phyloP scores from a whole-genome alignment of 1,139 yeast species.

The Debaryomyces coudertii region DNA sequence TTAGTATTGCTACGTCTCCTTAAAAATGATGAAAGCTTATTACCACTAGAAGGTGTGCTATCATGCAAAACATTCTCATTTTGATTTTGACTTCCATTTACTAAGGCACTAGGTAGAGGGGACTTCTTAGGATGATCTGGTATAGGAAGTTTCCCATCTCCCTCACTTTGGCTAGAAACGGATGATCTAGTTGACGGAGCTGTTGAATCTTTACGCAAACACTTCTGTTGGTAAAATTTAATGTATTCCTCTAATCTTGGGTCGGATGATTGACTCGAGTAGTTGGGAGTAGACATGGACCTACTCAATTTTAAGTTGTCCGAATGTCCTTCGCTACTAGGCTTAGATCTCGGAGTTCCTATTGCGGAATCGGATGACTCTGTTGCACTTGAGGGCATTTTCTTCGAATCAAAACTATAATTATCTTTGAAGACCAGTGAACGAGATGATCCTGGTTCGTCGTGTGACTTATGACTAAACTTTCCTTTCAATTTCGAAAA shows the following conservation, averaged over 20 bases:
- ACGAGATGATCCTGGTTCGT: slow-evolving; percentile 10
- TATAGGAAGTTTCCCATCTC: slow-evolving; percentile 3
- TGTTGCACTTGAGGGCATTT: slow-evolving; percentile 1
- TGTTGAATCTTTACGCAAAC: slow-evolving; percentile 8
- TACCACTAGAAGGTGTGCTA: slow-evolving; percentile 18
- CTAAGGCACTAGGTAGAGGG: slow-evolving; percentile 52
- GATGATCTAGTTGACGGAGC: slow-evolving; percentile 22
- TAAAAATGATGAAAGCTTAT: slow-evolving; percentile 29
- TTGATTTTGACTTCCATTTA: slow-evolving; percentile 17
- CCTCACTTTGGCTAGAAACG: slow-evolving; percentile 13
- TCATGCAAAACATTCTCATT: not conserved
- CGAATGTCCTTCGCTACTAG: not conserved
- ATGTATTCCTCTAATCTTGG: slow-evolving; percentile 63
- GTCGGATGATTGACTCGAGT: slow-evolving; percentile 31
- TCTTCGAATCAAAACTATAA: slow-evolving; percentile 15
- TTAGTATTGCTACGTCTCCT: slow-evolving; percentile 24
- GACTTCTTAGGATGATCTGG: slow-evolving; percentile 31
- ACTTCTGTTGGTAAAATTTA: slow-evolving; percentile 49
- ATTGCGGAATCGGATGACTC: not conserved
- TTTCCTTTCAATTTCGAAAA: slow-evolving; percentile 43
- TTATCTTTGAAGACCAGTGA: slow-evolving; percentile 36
- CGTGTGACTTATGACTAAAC: slow-evolving; percentile 25
- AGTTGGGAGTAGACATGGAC: slow-evolving; percentile 22
- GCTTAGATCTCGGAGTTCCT: slow-evolving; percentile 11
- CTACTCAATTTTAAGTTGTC: slow-evolving; percentile 15